Conservation (phyloP, 2,329 filamentous ascomycete species). For the Pseudogymnoascus sp. region DNA sequence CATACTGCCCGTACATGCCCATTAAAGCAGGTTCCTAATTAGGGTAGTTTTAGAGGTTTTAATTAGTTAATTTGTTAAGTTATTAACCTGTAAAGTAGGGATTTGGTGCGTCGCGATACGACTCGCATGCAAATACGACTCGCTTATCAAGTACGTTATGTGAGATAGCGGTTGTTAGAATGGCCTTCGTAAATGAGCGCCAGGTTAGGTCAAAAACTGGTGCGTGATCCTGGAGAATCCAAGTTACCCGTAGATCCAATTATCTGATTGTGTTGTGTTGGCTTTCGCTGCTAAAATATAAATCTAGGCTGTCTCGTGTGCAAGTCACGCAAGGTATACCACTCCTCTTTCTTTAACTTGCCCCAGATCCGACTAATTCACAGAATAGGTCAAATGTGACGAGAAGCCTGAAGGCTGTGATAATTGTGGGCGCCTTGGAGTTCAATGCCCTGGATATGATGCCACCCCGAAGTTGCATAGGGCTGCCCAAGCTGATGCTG, state of each 20-base stretch:
- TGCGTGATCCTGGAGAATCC: neutral
- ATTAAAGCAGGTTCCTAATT: too few relatives aligned
- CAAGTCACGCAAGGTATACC: neutral
- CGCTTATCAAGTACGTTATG: too few relatives aligned
- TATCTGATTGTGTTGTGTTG: neutral
- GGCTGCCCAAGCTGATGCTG: conserved; percentile 7
- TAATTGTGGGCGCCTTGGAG: conserved; percentile 21
- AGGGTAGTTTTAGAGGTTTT: too few relatives aligned
- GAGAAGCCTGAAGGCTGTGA: conserved; percentile 16
- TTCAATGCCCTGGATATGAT: conserved; percentile 23
- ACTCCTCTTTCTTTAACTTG: neutral
- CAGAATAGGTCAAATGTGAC: conserved; percentile 22
- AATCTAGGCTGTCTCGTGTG: conserved; percentile 1
- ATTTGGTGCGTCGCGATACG: too few relatives aligned
- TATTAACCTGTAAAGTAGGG: too few relatives aligned
- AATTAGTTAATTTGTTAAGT: too few relatives aligned
- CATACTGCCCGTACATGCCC: too few relatives aligned
- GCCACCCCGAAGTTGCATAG: neutral
- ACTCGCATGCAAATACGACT: too few relatives aligned
- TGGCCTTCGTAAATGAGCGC: neutral
- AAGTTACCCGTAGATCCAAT: neutral
- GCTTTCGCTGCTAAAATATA: neutral
- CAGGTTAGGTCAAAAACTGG: neutral
- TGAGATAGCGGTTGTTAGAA: neutral
- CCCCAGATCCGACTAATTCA: neutral